Base-by-base conservation (phyloP, 2,329 filamentous ascomycete species). In the Phaeophleospora eucalypticola region DNA sequence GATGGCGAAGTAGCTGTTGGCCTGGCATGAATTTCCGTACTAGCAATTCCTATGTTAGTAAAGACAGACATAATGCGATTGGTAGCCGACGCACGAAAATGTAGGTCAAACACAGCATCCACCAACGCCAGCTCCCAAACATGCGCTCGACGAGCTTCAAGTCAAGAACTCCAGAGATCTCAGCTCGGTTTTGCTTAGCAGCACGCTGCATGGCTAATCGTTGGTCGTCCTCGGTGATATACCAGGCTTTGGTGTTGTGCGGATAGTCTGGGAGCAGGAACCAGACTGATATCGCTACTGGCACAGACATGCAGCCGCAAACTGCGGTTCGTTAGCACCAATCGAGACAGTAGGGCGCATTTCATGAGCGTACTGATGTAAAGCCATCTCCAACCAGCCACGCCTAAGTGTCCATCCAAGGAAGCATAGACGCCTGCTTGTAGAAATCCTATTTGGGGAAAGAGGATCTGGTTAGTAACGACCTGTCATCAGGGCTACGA, bases 381-480 rank as follows among this genome's bases (percentile, higher is more conserved):
- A 4, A 53, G 38, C 50, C 46, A 50, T 16, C 44, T 34, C 50
- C 50, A 53, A 1, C 46, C 50, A 8, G 50, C 37, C 33, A 53
- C 8, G 14, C 40, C 50, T 4, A 36, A 35, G n/a, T 41, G 47
- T 8, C 47, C 47, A 20, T 50, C 21, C 20, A 53, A 20, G 4
- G 38, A 41, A 27, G 36, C 34, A 29, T 50, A 50, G 2, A 53
- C 34, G n/a, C 46, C 50, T 12, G 50, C 46, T 36, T 53, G 50
- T 8, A 53, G 32, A 14, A 43, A 47, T 0, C 50, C 47, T 29
- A 18, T n/a, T n/a, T n/a, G n/a, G n/a, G 8, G 8, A n/a, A 32
- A 17, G 17, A 24, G 16, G 16, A 40, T 18, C 18, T 10, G 21
- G 16, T 19, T 9, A 15, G 17, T 38, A 15, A 7, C 6, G 4